These are phyloP conservation scores for Camelina laxa DNA, from an alignment of 345 rosid species.

Conservation along the genomic window DNA sequence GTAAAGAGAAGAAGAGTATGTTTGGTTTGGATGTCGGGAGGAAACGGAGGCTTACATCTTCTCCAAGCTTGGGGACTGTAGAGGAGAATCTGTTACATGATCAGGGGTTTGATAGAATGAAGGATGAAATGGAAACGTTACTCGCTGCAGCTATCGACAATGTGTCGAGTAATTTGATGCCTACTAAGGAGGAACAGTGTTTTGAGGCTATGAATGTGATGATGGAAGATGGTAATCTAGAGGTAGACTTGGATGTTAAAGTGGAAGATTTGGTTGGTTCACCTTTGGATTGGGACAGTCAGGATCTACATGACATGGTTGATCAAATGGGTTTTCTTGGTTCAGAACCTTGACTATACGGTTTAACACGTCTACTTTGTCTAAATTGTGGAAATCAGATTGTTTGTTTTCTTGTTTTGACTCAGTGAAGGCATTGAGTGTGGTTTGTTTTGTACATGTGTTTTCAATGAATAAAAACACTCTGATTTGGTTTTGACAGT, in stretches of 20 bases:
- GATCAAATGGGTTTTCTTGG: slow-evolving; percentile 73
- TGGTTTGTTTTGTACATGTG: slow-evolving; percentile 14
- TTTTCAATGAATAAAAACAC: slow-evolving; percentile 1
- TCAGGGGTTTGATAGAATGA: slow-evolving; percentile 36
- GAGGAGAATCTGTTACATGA: slow-evolving; percentile 42
- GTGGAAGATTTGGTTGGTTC: slow-evolving; percentile 60
- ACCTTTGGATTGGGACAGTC: slow-evolving; percentile 61
- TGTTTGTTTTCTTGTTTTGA: slow-evolving; percentile 20
- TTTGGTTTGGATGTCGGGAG: slow-evolving; percentile 52
- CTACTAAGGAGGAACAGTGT: slow-evolving; percentile 38
- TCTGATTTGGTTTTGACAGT: slow-evolving; percentile 18
- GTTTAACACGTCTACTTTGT: neutral
- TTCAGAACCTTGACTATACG: slow-evolving; percentile 50
- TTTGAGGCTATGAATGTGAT: slow-evolving; percentile 56
- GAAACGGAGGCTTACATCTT: slow-evolving; percentile 63
- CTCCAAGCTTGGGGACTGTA: slow-evolving; percentile 53
- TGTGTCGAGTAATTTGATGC: slow-evolving; percentile 52
- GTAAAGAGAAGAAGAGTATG: slow-evolving; percentile 46
- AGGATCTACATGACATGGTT: slow-evolving; percentile 58
- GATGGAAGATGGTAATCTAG: slow-evolving; percentile 55
- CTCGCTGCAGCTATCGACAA: slow-evolving; percentile 55
- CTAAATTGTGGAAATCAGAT: slow-evolving; percentile 14
- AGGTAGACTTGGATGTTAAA: slow-evolving; percentile 51
- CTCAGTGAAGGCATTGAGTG: slow-evolving; percentile 3
- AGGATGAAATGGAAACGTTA: slow-evolving; percentile 55